Evolutionary conservation across 2,329 filamentous ascomycete genomes (phyloP).

Genomic region (Pseudopithomyces maydicus): DNA sequence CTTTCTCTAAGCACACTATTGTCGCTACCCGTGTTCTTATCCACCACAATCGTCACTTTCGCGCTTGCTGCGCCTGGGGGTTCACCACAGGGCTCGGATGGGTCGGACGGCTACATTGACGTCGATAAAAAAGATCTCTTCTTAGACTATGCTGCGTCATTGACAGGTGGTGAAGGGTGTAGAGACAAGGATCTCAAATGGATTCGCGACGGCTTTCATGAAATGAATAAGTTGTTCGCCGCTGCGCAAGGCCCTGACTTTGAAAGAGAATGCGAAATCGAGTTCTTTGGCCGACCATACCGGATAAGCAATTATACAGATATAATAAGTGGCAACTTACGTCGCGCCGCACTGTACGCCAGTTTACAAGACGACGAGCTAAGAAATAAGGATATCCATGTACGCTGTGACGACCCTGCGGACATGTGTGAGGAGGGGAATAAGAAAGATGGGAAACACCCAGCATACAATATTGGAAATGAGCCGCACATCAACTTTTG

Average conservation of each 20-base stretch:
- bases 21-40: constrained; percentile 28
- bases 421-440: constrained; percentile 30
- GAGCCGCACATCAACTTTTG: constrained; percentile 44
- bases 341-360: constrained; percentile 35
- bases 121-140: constrained; percentile 21
- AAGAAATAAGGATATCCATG: constrained; percentile 36
- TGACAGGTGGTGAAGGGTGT: constrained; percentile 41
- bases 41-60: constrained; percentile 22
- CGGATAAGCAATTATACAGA: constrained; percentile 33
- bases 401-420: constrained; percentile 42
- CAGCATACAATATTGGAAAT: constrained; percentile 42
- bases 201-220: constrained; percentile 37
- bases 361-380: constrained; percentile 27
- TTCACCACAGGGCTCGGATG: constrained; percentile 5
- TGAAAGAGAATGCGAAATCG: constrained; percentile 26
- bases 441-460: constrained; percentile 34
- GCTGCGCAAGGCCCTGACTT: constrained; percentile 29
- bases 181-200: constrained; percentile 26
- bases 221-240: constrained; percentile 38
- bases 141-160: constrained; percentile 25
- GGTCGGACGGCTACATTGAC: constrained; percentile 26
- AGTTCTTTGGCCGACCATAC: constrained; percentile 34
- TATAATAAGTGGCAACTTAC: constrained; percentile 34
- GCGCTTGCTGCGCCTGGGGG: constrained; percentile 28
- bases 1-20: constrained; percentile 23